These are phyloP conservation scores for Colletotrichum spaethianum DNA, from an alignment of 2,329 filamentous ascomycete genomes.

Conservation along the genomic window DNA sequence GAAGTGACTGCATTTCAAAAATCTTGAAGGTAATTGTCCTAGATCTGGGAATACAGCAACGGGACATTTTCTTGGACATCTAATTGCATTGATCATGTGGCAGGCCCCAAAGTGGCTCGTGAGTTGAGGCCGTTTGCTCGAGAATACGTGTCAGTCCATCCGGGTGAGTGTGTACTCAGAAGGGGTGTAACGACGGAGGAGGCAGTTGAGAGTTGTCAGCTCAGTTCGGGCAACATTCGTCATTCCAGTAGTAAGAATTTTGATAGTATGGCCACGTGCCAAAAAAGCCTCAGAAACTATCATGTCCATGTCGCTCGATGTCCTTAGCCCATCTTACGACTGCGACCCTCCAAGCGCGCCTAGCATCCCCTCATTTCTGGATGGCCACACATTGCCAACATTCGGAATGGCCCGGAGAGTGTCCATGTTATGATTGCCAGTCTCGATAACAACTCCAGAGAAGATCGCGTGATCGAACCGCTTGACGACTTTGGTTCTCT, in stretches of 20 bases:
- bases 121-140: too few species aligned
- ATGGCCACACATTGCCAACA: constrained; percentile 54
- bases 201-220: neutral
- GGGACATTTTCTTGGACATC: neutral
- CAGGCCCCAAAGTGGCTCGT: neutral
- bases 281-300: too few species aligned
- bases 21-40: neutral
- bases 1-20: constrained; percentile 69
- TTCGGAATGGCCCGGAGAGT: constrained; percentile 50
- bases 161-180: neutral
- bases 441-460: constrained; percentile 51
- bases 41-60: too few species aligned
- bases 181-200: neutral
- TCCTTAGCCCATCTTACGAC: neutral
- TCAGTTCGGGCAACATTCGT: neutral
- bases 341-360: neutral
- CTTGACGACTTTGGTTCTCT: constrained; percentile 33
- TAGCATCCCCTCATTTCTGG: constrained; percentile 34
- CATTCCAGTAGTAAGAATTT: too few species aligned
- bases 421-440: constrained; percentile 52
- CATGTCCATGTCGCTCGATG: neutral
- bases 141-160: neutral
- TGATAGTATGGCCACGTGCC: too few species aligned
- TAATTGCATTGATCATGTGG: neutral
- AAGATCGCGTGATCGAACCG: constrained; percentile 48